A percentile compares a stretch with the other conserved stretches of the same genome.
Evolutionary conservation across 768 basidiomycete genomes (phyloP).

Genomic region (Leucocoprinus leucothites): DNA sequence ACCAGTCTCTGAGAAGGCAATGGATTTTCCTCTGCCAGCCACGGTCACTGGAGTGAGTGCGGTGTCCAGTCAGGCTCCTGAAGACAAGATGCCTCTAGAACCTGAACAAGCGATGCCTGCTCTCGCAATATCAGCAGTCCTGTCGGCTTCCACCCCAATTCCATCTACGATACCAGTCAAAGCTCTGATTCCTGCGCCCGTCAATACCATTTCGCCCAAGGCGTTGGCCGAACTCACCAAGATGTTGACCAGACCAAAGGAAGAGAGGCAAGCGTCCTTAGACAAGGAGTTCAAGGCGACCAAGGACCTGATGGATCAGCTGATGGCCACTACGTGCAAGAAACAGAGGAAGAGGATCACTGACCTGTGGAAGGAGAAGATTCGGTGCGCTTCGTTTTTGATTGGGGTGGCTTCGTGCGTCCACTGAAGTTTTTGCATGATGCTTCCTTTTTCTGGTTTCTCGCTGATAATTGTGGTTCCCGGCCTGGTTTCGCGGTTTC

Average conservation of each 20-base stretch:
- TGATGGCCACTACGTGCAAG: slow-evolving; percentile 44
- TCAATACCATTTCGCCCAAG: slow-evolving; percentile 1
- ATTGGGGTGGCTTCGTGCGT: slow-evolving; percentile 7
- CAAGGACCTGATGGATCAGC: slow-evolving; percentile 46
- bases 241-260: slow-evolving; percentile 27
- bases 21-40: background rate
- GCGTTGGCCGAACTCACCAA: background rate
- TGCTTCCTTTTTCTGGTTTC: slow-evolving; percentile 14
- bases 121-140: background rate
- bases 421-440: background rate
- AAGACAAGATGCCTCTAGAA: background rate
- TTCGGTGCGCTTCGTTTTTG: slow-evolving; percentile 43
- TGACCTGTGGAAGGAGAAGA: slow-evolving; percentile 44
- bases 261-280: slow-evolving; percentile 44
- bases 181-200: background rate
- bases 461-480: background rate
- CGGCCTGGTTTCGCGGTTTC: background rate
- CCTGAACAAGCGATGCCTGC: background rate
- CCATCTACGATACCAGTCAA: background rate
- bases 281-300: slow-evolving; percentile 52
- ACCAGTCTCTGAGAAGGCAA: background rate
- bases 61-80: background rate
- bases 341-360: slow-evolving; percentile 47
- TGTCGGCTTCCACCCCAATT: background rate
- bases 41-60: background rate